A percentile compares a stretch with the other conserved stretches of the same genome.
phyloP scores from a whole-genome alignment of 139 green algal genomes.

The Micractinium conductrix region DNA sequence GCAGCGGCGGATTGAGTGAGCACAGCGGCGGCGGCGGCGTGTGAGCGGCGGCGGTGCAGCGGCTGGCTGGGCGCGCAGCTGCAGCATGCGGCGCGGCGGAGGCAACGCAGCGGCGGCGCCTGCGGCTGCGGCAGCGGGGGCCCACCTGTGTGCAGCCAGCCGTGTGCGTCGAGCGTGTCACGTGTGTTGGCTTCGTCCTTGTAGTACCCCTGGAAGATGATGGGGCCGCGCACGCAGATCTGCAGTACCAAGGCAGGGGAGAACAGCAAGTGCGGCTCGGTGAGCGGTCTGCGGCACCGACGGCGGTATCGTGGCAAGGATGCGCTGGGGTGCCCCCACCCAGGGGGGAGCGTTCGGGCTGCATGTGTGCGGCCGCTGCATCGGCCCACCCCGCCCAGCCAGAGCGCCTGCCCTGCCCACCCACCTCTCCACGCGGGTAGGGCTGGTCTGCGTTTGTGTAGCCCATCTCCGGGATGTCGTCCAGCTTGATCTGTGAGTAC shows the following conservation, averaged over 20 bases:
- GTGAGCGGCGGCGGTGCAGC: neutral
- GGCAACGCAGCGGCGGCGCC: neutral
- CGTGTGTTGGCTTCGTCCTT: slow-evolving; percentile 78
- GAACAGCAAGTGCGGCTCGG: neutral
- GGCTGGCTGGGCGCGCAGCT: neutral
- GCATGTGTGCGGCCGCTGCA: too few species aligned
- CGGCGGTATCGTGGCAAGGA: too few species aligned
- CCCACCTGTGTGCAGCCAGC: slow-evolving; percentile 96
- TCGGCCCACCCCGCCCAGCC: neutral
- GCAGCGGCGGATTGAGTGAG: neutral
- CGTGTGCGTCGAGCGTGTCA: slow-evolving; percentile 89
- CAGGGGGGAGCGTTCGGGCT: too few species aligned
- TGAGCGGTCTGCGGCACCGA: too few species aligned
- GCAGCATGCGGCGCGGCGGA: neutral
- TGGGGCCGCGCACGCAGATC: slow-evolving; percentile 92
- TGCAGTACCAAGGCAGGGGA: slow-evolving; percentile 37
- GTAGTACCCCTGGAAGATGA: slow-evolving; percentile 90
- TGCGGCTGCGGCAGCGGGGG: neutral
- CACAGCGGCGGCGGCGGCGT: neutral
- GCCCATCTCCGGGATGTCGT: slow-evolving; percentile 96
- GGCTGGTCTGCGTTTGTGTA: slow-evolving; percentile 87
- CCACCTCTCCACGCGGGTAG: slow-evolving; percentile 75
- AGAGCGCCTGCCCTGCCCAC: neutral
- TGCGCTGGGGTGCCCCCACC: too few species aligned
- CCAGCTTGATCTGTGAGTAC: slow-evolving; percentile 91